Base-by-base conservation (phyloP, 2,329 filamentous ascomycete species). In the Fusarium avenaceum region DNA sequence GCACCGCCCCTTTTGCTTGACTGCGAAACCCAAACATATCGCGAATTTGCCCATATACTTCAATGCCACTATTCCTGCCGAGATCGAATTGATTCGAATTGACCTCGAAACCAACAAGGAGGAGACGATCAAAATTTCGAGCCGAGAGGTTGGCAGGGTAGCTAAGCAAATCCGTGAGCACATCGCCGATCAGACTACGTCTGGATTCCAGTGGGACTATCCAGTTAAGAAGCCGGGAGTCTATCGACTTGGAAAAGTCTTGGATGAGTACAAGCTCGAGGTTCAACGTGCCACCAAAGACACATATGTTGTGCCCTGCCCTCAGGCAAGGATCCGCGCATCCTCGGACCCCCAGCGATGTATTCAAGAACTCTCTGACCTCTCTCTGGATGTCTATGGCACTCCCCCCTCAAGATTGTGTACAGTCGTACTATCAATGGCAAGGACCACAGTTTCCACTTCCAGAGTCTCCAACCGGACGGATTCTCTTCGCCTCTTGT, bases 231-330 rank as follows among this genome's bases (percentile, higher is more conserved):
- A 96, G 78, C 89, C 93, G 2, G 96, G 96, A 35, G 86, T 96
- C 20, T 99, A 99, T 79, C 87, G 91, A 42, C 85, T 99, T 32
- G 87, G 90, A 58, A 93, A 90, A 76, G 94, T 99, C 11, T 82
- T 97, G 67, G 96, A 99, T 77, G 91, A 97, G 77, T 96, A 96
- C 62, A 97, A 97, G 78, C 87, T 99, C 32, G 94, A 98, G 77
- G 93, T 97, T 13, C 93, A 94, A 73, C 89, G 92, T 40, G 85
- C 87, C 40, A 86, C 85, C 52, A 90, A 90, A 48, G 92, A 96
- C 72, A 92, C 94, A 0, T 90, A 96, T 55, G 90, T 99, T 48
- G 93, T 97, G 14, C 84, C 88, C 28, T 99, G 96, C 76, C 96
- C 96, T 2, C 90, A 89, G 70, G 96, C 93, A 20, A 84, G 85